Percentiles rank a stretch among this genome's conserved stretches.
Evolutionary conservation across 2,329 filamentous ascomycete genomes (phyloP).

Genomic region (Colletotrichum limetticola): DNA sequence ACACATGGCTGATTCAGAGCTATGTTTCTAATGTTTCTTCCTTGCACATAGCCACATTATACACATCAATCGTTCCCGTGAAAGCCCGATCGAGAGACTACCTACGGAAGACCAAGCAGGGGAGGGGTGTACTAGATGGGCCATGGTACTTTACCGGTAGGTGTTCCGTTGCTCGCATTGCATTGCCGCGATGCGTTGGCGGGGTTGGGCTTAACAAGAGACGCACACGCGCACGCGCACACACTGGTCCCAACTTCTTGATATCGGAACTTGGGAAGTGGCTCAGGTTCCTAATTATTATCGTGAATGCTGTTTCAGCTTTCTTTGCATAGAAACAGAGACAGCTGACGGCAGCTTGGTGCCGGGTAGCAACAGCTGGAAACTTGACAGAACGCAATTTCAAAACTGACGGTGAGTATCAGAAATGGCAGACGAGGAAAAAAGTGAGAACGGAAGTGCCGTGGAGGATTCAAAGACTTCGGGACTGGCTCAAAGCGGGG

Average conservation of each 20-base stretch:
- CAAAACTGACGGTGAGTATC: background rate
- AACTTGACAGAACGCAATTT: background rate
- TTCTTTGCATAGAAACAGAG: background rate
- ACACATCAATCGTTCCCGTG: conserved; percentile 12
- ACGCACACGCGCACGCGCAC: background rate
- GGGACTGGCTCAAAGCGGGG: background rate
- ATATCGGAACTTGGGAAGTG: background rate
- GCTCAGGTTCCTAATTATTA: conserved; percentile 23
- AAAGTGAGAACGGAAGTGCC: background rate
- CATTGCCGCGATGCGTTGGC: conserved; percentile 24
- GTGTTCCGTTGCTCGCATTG: conserved; percentile 20
- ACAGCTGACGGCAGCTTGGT: background rate
- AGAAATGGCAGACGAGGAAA: background rate
- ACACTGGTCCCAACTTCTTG: background rate
- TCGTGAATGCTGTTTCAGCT: conserved; percentile 27
- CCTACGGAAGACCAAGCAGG: background rate
- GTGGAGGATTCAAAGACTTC: background rate
- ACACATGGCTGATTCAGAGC: background rate
- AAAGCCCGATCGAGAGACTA: conserved; percentile 25
- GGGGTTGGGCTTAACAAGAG: background rate
- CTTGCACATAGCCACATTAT: background rate
- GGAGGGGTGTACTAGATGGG: background rate
- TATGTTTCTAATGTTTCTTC: background rate
- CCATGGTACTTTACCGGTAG: conserved; percentile 10
- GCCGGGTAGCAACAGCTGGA: background rate